phyloP scores from a whole-genome alignment of 441 rosid species.

The Erysimum cheiri region DNA sequence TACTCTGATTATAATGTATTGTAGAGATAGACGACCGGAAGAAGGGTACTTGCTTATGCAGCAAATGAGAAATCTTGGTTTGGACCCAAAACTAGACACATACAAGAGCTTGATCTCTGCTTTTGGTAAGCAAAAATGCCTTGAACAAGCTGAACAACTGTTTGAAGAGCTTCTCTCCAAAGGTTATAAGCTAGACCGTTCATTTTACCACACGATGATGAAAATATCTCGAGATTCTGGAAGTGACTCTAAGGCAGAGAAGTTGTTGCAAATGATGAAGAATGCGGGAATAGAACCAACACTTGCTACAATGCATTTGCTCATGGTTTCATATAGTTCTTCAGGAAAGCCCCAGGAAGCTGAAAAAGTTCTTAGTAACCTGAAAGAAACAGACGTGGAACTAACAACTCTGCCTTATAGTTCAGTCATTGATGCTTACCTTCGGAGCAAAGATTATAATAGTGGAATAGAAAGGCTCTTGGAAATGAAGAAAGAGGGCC shows the following conservation, averaged over 20 bases:
- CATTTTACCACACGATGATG: slow-evolving; percentile 93
- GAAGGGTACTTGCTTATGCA: slow-evolving; percentile 81
- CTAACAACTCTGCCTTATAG: slow-evolving; percentile 81
- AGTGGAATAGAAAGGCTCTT: slow-evolving; percentile 74
- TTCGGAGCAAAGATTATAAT: slow-evolving; percentile 68
- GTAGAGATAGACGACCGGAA: slow-evolving; percentile 87
- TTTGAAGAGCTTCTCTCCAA: slow-evolving; percentile 69
- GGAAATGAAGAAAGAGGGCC: slow-evolving; percentile 78
- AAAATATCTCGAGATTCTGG: slow-evolving; percentile 83
- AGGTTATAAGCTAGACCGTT: slow-evolving; percentile 82
- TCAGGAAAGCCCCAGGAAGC: slow-evolving; percentile 91
- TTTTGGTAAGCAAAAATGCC: slow-evolving; percentile 74
- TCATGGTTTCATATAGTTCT: slow-evolving; percentile 91
- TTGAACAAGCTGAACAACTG: slow-evolving; percentile 79
- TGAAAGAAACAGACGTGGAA: slow-evolving; percentile 68
- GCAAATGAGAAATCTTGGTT: slow-evolving; percentile 73
- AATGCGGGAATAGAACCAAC: slow-evolving; percentile 83
- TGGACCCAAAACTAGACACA: slow-evolving; percentile 84
- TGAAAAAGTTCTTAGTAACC: slow-evolving; percentile 74
- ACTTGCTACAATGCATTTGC: slow-evolving; percentile 92
- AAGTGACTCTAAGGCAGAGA: slow-evolving; percentile 77
- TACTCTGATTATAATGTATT: slow-evolving; percentile 82
- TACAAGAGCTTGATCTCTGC: slow-evolving; percentile 94
- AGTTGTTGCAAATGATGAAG: slow-evolving; percentile 72
- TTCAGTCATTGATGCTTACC: slow-evolving; percentile 91